Evolutionary conservation across 306 rosid species (phyloP).

Genomic region (Dryas alaskensis): DNA sequence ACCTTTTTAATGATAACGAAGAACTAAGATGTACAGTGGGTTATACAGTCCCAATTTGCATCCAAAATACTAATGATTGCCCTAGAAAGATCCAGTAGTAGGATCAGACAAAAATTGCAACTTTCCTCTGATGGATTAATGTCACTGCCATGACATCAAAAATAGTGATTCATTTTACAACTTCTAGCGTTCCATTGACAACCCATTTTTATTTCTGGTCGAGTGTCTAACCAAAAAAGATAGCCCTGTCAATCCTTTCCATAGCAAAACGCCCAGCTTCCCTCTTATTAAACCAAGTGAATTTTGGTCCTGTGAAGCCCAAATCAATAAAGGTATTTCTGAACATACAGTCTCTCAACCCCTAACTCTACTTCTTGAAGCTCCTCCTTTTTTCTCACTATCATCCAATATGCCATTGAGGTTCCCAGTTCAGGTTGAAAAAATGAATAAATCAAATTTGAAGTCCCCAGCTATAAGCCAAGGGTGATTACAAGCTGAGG

Average conservation of each 20-base stretch:
- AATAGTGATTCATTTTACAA: not conserved
- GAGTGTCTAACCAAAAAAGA: too few species aligned
- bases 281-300: too few species aligned
- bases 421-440: not conserved
- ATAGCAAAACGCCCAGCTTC: too few species aligned
- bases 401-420: not conserved
- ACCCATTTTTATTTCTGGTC: too few species aligned
- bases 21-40: not conserved
- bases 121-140: not conserved
- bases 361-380: not conserved
- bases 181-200: not conserved
- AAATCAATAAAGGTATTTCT: not conserved
- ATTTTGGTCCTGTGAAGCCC: not conserved
- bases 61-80: constrained; percentile 5
- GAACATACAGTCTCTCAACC: not conserved
- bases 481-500: not conserved
- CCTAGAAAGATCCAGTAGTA: constrained; percentile 7
- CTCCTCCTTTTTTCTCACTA: not conserved
- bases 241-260: too few species aligned
- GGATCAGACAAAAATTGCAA: constrained; percentile 6
- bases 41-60: not conserved
- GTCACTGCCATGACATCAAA: constrained; percentile 3
- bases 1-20: too few species aligned
- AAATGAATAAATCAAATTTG: not conserved
- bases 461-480: too few species aligned